Percentiles rank a stretch among this genome's conserved stretches.
Conservation (phyloP, 2,329 filamentous ascomycete genomes). For the Colletotrichum cordylinicola region DNA sequence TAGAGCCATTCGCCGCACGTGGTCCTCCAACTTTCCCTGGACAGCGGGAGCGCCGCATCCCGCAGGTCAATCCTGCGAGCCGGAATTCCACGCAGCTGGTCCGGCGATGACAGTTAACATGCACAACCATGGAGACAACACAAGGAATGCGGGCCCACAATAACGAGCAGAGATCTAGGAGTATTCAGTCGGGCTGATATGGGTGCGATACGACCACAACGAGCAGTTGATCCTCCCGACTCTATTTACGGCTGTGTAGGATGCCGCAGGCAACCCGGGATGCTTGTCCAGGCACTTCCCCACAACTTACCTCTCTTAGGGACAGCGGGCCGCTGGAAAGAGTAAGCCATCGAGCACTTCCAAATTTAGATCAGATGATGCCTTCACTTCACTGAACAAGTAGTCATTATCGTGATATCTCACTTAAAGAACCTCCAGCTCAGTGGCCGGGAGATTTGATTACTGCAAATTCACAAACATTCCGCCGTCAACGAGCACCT, state of each 20-base stretch:
- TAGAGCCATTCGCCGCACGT: background rate
- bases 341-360: background rate
- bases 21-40: background rate
- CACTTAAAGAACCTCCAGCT: background rate
- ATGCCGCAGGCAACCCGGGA: background rate
- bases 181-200: background rate
- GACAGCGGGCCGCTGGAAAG: background rate
- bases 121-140: background rate
- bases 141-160: background rate
- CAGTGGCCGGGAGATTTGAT: background rate
- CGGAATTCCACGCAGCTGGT: background rate
- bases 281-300: background rate
- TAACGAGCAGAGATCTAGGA: background rate
- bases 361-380: background rate
- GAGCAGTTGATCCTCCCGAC: background rate
- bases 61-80: background rate
- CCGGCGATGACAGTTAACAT: background rate
- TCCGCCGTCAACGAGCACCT: slow-evolving; percentile 76
- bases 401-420: background rate
- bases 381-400: background rate
- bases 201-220: background rate
- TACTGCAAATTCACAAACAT: slow-evolving; percentile 76
- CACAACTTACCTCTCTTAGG: background rate
- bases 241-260: background rate
- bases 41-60: background rate